These are phyloP conservation scores for Lenzites betulinus DNA, from an alignment of 768 basidiomycete genomes.

Conservation along the genomic window DNA sequence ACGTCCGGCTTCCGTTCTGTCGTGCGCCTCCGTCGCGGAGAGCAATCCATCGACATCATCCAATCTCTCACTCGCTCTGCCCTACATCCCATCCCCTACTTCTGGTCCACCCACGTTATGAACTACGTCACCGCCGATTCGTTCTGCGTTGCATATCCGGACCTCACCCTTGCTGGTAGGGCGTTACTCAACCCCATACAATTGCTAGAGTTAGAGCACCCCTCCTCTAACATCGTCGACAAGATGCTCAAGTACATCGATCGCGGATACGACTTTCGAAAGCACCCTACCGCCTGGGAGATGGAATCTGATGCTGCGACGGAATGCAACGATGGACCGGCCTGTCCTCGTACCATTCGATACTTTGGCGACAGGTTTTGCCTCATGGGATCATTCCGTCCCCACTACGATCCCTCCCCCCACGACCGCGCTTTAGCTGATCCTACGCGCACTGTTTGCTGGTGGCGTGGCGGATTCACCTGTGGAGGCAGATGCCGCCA, in stretches of 20 bases:
- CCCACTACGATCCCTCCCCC: no score
- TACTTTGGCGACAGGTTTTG: background rate
- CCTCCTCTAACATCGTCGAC: background rate
- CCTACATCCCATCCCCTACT: background rate
- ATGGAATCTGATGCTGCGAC: background rate
- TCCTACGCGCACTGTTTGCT: no score
- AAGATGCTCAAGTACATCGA: background rate
- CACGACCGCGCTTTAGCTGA: no score
- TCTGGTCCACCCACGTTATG: background rate
- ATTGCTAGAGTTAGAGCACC: background rate
- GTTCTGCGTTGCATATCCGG: background rate
- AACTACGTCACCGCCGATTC: background rate
- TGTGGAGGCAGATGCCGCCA: no score
- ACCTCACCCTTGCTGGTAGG: background rate
- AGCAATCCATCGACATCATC: background rate
- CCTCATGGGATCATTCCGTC: background rate
- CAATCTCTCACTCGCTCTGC: background rate
- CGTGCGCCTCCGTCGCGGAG: background rate
- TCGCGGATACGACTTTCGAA: background rate
- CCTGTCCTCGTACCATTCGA: background rate
- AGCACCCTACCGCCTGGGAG: background rate
- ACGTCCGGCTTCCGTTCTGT: background rate
- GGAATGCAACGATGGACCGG: background rate
- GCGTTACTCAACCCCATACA: background rate
- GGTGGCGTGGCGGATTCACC: no score